Conservation (phyloP, 495 filamentous ascomycete genomes). For the Penicillium ucsense region DNA sequence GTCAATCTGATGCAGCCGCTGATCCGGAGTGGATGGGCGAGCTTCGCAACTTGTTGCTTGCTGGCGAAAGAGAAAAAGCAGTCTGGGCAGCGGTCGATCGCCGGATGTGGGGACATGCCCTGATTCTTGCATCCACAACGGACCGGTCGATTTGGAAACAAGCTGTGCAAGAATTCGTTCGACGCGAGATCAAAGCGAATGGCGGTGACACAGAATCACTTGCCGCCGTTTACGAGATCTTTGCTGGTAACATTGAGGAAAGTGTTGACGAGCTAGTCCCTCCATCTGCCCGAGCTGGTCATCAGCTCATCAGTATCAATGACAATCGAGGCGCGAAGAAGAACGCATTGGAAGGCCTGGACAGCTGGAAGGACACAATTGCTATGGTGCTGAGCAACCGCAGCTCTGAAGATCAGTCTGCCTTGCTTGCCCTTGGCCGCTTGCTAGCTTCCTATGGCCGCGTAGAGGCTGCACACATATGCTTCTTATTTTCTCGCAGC, state of each 20-base stretch:
- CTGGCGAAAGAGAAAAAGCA: constrained; percentile 81
- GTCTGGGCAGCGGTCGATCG: constrained; percentile 93
- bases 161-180: constrained; percentile 87
- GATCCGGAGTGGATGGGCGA: constrained; percentile 57
- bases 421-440: constrained; percentile 70
- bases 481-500: constrained; percentile 54
- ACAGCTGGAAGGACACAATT: constrained; percentile 89
- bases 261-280: constrained; percentile 96
- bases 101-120: constrained; percentile 90
- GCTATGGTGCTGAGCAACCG: constrained; percentile 80
- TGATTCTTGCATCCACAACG: constrained; percentile 77
- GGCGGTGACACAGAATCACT: constrained; percentile 72
- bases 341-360: constrained; percentile 72
- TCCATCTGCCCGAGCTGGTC: constrained; percentile 78
- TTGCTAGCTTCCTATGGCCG: constrained; percentile 81
- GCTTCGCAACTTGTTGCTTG: constrained; percentile 60
- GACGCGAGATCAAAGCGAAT: constrained; percentile 75
- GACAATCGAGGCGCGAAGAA: constrained; percentile 51
- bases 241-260: constrained; percentile 89
- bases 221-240: constrained; percentile 82
- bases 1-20: constrained; percentile 45
- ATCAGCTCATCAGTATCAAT: constrained; percentile 74
- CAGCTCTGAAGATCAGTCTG: constrained; percentile 63
- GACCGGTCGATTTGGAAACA: constrained; percentile 70
- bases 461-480: constrained; percentile 84